Conservation (phyloP, 2,329 filamentous ascomycete species). For the Talaromyces sp. region DNA sequence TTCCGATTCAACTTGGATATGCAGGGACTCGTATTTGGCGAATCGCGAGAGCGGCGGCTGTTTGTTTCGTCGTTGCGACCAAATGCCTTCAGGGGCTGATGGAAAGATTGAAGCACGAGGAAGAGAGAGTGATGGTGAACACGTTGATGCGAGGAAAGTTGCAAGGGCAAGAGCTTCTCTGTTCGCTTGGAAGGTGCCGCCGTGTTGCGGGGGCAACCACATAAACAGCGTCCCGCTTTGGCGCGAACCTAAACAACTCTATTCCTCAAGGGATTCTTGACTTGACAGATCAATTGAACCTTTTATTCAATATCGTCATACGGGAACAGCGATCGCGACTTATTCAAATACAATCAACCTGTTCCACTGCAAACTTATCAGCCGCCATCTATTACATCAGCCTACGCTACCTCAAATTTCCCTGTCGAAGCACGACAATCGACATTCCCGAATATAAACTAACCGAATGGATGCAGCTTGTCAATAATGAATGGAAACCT, state of each 20-base stretch:
- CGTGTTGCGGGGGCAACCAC: constrained; percentile 9
- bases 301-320: not conserved
- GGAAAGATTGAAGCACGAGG: too few species aligned
- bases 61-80: not conserved
- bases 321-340: not conserved
- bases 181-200: too few species aligned
- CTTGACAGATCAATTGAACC: not conserved
- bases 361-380: not conserved
- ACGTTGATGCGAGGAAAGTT: too few species aligned
- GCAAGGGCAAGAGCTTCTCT: too few species aligned
- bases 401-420: too few species aligned
- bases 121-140: too few species aligned
- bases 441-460: not conserved
- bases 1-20: too few species aligned
- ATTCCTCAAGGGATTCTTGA: not conserved
- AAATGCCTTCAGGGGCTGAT: too few species aligned
- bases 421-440: not conserved
- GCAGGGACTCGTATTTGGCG: not conserved
- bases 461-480: not conserved
- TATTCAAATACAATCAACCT: too few species aligned
- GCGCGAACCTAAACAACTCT: not conserved
- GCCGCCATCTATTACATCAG: not conserved
- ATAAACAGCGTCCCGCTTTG: constrained; percentile 6
- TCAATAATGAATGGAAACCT: constrained; percentile 18
- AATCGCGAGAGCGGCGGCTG: not conserved